Evolutionary conservation across 495 filamentous ascomycete species (phyloP), one percentile per base, ranked within the genome.

Genomic region (Hypoxylon lenormandii): DNA sequence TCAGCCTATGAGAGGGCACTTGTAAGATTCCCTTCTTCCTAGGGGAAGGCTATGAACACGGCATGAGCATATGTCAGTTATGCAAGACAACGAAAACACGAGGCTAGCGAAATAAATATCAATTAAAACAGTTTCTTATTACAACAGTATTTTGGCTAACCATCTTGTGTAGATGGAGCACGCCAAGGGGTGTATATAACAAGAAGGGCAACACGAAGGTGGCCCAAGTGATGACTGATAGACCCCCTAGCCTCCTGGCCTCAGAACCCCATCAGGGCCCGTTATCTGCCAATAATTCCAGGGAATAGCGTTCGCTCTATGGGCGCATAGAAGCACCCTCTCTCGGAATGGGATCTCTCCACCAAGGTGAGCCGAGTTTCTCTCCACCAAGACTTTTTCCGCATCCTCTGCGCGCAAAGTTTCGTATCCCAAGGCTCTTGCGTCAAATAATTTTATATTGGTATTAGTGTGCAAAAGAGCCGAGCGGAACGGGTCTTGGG

Each of bases 381-480:
- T 43, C 42, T 50, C 46, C 30, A 33, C 47, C 26, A 16, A 49
- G 15, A 48, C 26, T 28, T 37, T 21, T 59, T 36, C 46, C 53
- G n/a, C 59, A 53, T 71, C 40, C 58, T 49, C 52, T 45, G 66
- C 68, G 58, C 23, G 68, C 57, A 66, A 59, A 66, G 68, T 71
- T 71, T 71, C 68, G 68, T 71, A 71, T 66, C 51, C 23, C 62
- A 65, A 71, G 55, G 68, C 51, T 45, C 60, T 45, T 62, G 62
- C 68, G 68, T 66, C 62, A 71, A 71, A 71, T 62, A 54, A 71
- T 71, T 59, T 63, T n/a, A n/a, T n/a, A n/a, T n/a, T n/a, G n/a
- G 48, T 70, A 66, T 71, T 71, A 71, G 68, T 66, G 57, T 46
- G 42, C 46, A 62, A n/a, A n/a, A n/a, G n/a, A 66, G 30, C 62